Conservation (phyloP, 768 basidiomycete genomes). For the Termitomyces sp. region DNA sequence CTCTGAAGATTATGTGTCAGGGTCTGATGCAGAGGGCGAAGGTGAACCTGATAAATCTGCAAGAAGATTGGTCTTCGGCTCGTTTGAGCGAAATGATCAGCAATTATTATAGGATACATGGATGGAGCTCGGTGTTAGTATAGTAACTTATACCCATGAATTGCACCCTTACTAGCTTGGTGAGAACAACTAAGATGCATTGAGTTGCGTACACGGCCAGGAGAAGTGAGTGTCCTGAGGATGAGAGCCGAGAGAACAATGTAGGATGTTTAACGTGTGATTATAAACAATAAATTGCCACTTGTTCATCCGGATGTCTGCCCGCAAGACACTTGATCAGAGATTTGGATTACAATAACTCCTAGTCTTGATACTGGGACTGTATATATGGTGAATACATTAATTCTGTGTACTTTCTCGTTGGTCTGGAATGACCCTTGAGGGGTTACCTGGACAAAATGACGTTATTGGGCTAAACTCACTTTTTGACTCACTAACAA, state of each 20-base stretch:
- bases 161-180: no score
- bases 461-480: not conserved
- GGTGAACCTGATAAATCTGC: no score
- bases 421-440: not conserved
- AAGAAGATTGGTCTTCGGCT: no score
- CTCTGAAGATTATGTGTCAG: no score
- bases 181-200: no score
- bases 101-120: no score
- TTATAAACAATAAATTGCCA: not conserved
- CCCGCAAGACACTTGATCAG: not conserved
- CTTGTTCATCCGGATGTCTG: not conserved
- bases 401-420: not conserved
- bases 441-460: not conserved
- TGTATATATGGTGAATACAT: not conserved
- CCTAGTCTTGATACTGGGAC: not conserved
- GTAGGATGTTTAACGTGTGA: not conserved
- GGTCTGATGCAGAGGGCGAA: no score
- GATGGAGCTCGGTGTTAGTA: no score
- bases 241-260: not conserved
- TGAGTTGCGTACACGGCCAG: no score
- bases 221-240: not conserved
- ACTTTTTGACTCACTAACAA: not conserved
- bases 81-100: no score
- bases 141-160: no score
- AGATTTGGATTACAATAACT: not conserved